These are phyloP conservation scores for Begonia loranthoides DNA, from an alignment of 306 rosid species.

Conservation along the genomic window DNA sequence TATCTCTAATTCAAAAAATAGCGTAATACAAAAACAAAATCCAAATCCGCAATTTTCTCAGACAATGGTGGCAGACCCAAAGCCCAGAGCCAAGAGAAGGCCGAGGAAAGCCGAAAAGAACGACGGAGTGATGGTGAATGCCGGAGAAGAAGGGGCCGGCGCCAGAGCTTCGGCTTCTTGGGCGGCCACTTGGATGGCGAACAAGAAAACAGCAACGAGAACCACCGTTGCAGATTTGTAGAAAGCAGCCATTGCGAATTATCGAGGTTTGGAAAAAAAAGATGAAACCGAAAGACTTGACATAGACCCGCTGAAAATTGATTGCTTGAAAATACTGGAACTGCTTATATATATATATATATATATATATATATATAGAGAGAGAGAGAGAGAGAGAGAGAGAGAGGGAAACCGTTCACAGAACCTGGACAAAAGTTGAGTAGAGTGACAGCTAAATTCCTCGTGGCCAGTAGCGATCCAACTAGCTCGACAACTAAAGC, in stretches of 20 bases:
- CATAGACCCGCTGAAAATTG: too few relatives aligned
- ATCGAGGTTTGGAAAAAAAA: slow-evolving; percentile 12
- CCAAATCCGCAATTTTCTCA: slow-evolving; percentile 19
- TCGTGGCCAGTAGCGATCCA: too few relatives aligned
- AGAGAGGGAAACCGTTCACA: too few relatives aligned
- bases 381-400: too few relatives aligned
- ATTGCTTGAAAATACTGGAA: too few relatives aligned
- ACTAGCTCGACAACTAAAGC: too few relatives aligned
- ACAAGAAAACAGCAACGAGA: slow-evolving; percentile 22
- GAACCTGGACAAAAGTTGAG: too few relatives aligned
- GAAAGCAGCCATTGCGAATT: slow-evolving; percentile 34
- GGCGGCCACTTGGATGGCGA: slow-evolving; percentile 24
- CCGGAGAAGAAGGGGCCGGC: slow-evolving; percentile 60
- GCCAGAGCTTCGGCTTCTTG: slow-evolving; percentile 57
- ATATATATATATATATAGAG: too few relatives aligned
- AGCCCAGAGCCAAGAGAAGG: slow-evolving; percentile 32
- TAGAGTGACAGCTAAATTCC: too few relatives aligned
- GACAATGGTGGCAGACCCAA: slow-evolving; percentile 55
- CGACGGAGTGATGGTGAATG: slow-evolving; percentile 41
- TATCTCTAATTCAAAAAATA: too few relatives aligned
- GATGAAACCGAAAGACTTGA: too few relatives aligned
- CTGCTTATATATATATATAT: too few relatives aligned
- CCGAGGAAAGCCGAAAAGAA: slow-evolving; percentile 26
- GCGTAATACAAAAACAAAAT: background rate
- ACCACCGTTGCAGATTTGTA: slow-evolving; percentile 20